phyloP scores from a whole-genome alignment of 176 grass and related monocot genomes.

The Bonia amplexicaulis region DNA sequence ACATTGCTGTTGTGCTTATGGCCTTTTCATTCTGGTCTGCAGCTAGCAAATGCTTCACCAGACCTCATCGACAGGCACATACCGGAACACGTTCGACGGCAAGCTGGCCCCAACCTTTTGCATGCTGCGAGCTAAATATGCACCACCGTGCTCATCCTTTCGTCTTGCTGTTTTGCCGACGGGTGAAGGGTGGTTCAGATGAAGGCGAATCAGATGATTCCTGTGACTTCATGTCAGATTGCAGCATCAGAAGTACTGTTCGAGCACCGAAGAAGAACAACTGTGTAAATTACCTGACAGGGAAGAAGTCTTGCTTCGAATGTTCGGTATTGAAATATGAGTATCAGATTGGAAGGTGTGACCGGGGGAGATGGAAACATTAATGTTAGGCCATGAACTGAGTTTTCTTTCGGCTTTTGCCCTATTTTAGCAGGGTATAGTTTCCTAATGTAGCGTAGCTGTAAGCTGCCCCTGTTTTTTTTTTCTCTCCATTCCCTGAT shows the following conservation, averaged over 20 bases:
- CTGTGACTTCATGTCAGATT: neutral
- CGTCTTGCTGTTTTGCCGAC: neutral
- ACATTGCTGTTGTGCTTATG: neutral
- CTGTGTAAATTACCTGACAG: neutral
- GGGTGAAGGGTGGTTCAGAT: neutral
- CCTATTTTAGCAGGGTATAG: neutral
- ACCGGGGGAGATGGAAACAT: neutral
- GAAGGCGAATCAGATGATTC: neutral
- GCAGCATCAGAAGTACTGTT: neutral
- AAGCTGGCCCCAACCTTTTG: constrained; percentile 41
- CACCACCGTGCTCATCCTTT: neutral
- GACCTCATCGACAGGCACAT: constrained; percentile 51
- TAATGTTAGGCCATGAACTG: neutral
- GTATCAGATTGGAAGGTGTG: neutral
- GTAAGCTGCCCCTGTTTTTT: constrained; percentile 1
- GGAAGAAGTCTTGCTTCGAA: neutral
- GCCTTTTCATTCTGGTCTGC: constrained; percentile 13
- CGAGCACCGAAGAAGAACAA: neutral
- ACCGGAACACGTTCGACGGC: constrained; percentile 54
- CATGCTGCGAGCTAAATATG: constrained; percentile 21
- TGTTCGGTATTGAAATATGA: neutral
- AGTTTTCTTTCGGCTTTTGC: constrained; percentile 6
- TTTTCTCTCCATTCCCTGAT: neutral
- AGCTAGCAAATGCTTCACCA: constrained; percentile 48
- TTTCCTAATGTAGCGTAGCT: neutral